Evolutionary conservation across 1,139 yeast genomes (phyloP), one percentile per base, ranked within the genome.

Genomic region (Casaregolazyma lundiana): DNA sequence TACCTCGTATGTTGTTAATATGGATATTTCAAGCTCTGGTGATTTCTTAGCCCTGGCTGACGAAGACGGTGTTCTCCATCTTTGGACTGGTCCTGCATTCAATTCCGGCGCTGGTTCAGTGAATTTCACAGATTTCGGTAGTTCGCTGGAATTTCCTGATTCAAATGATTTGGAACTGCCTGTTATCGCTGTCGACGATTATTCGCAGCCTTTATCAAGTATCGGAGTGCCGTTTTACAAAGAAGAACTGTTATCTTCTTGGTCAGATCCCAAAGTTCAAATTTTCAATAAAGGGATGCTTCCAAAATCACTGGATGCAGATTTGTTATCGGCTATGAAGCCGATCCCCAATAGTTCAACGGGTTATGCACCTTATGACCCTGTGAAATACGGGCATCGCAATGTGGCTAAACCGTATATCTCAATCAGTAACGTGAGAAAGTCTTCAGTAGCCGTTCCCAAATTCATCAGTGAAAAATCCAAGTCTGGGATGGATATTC

Each of bases 221-320:
- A 72, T 92, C 1, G 97, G 97, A 6, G 70, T 92, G 79, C 97
- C 98, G 0, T 88, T 83, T 59, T 92, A 88, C 63, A 81, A 80
- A 52, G 89, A 85, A 42, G 77, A 78, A 44, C 71, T 94, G 19
- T 70, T 90, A 11, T 88, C 97, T 0, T 83, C 88, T 16, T 90
- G 90, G 87, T 56, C 64, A 0, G 59, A 60, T 21, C 58, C 58
- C 4, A 32, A 45, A 11, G 38, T 45, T 15, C 49, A 48, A 51
- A 48, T 57, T 1, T 62, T 59, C 41, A 60, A 59, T 8, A 57
- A 55, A 1, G 70, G 70, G 0, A 59, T 65, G 64, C 69, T 69
- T 1, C 39, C 62, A 0, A 53, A 50, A n/a, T 53, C 53, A 7
- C 58, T 67, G n/a, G 66, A 65, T 40, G 49, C 58, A 6, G 68